Conservation (phyloP, 2,329 filamentous ascomycete genomes). For the Lizonia empirigonia region DNA sequence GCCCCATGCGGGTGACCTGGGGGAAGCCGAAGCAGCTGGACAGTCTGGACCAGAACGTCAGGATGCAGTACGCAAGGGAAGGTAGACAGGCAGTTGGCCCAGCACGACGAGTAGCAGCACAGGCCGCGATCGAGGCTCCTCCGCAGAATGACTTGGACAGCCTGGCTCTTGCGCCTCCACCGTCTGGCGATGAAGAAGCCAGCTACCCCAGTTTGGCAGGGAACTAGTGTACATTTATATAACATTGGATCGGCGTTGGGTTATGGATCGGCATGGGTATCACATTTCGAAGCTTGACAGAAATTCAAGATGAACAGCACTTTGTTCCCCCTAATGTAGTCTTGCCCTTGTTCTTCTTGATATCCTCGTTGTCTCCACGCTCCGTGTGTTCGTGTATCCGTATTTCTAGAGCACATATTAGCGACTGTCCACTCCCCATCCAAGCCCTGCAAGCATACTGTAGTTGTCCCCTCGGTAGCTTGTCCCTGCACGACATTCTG, state of each 20-base stretch:
- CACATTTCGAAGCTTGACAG: slow-evolving; percentile 34
- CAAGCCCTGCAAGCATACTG: slow-evolving; percentile 56
- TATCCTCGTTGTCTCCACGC: slow-evolving; percentile 87
- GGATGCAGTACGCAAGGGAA: slow-evolving; percentile 79
- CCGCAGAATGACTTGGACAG: slow-evolving; percentile 52
- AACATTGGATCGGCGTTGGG: slow-evolving; percentile 38
- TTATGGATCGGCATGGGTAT: slow-evolving; percentile 39
- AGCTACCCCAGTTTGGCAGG: slow-evolving; percentile 86
- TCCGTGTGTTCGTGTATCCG: slow-evolving; percentile 91
- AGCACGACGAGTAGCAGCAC: slow-evolving; percentile 36
- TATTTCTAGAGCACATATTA: slow-evolving; percentile 63
- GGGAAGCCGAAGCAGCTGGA: slow-evolving; percentile 90
- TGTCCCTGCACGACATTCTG: slow-evolving; percentile 89
- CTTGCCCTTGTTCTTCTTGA: slow-evolving; percentile 66
- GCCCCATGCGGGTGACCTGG: slow-evolving; percentile 89
- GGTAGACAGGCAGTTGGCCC: slow-evolving; percentile 58
- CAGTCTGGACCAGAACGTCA: slow-evolving; percentile 85
- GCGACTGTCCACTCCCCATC: slow-evolving; percentile 4
- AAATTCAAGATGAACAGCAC: slow-evolving; percentile 47
- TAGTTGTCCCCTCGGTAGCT: slow-evolving; percentile 59
- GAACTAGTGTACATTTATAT: slow-evolving; percentile 59
- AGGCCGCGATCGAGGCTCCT: slow-evolving; percentile 50
- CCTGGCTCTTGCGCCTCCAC: slow-evolving; percentile 72
- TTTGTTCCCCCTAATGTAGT: slow-evolving; percentile 46
- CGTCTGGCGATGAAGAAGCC: slow-evolving; percentile 76